Base-by-base conservation (phyloP, 2,329 filamentous ascomycete genomes). In the Bipolaris oryzae region DNA sequence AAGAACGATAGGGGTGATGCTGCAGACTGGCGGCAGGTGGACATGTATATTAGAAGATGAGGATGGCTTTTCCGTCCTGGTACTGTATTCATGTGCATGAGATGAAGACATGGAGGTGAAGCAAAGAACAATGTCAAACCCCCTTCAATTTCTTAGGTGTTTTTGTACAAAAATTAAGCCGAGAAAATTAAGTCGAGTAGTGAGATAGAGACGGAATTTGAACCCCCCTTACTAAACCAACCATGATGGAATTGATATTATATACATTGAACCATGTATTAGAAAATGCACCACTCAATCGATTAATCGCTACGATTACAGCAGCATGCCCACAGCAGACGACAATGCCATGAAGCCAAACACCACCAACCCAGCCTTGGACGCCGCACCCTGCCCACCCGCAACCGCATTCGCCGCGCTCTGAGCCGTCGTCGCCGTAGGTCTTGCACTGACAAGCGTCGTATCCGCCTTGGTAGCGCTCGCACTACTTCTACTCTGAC, bases 271-370 rank as follows among this genome's bases (percentile, higher is more conserved):
- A 28, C 25, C 9, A 10, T 9, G 1, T 28, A 28, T 6, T 28
- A 28, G 25, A 28, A 28, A 28, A 28, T 28, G 7, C 7, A 28
- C 25, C 9, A 38, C 35, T 16, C 34, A 35, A 20, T 20, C 37
- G 10, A 20, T 9, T 1, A 10, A 20, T 6, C 18, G 5, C 37
- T 23, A 28, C 33, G 15, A 13, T 3, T 46, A 62, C 57, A 59
- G 39, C 11, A 60, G 43, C 59, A 62, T 57, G 23, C 53, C 59
- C 4, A 35, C 53, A 11, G 53, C 56, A 20, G 56, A 60, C 1
- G 46, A 42, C n/a, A 62, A 18, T 5, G 56, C 50, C 43, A 62
- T 5, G n/a, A 60, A 33, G 5, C 46, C 56, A 50, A 62, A 62
- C 1, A 62, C 28, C 4, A 49, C 39, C 46, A 57, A 31, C 2